Evolutionary conservation across 169 alveolate species (phyloP).

Genomic region (Perkinsus olseni): DNA sequence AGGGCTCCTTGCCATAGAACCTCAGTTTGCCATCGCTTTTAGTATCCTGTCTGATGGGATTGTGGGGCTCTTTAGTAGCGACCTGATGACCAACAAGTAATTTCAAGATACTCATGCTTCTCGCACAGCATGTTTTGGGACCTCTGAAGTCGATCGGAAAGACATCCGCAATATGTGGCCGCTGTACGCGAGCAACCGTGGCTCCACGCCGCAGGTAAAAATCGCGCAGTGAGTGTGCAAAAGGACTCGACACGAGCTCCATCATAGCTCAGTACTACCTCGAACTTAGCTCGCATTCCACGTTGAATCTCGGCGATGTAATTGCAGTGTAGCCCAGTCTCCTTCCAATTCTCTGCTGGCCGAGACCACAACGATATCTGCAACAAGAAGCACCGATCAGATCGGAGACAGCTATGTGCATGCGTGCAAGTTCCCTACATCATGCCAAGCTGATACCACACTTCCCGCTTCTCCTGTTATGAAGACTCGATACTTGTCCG

Average conservation of each 20-base stretch:
- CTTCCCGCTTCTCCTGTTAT: background rate
- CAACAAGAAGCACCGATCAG: background rate
- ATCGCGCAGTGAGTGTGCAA: too few species aligned
- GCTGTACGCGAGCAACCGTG: too few species aligned
- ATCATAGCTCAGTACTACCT: background rate
- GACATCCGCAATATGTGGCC: too few species aligned
- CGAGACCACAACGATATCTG: background rate
- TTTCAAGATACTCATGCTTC: background rate
- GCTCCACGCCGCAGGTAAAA: too few species aligned
- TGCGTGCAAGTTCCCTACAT: background rate
- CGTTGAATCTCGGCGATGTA: background rate
- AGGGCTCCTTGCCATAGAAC: background rate
- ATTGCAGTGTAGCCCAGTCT: background rate
- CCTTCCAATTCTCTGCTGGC: background rate
- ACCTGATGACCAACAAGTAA: background rate
- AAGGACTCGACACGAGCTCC: too few species aligned
- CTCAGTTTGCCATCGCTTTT: background rate
- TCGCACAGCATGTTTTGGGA: too few species aligned
- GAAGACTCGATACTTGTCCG: background rate
- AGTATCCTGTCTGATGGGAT: background rate
- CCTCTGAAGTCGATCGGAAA: too few species aligned
- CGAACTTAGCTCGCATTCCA: background rate
- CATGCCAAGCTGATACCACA: background rate
- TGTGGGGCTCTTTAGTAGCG: background rate
- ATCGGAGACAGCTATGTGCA: background rate